A percentile compares a stretch with the other conserved stretches of the same genome.
phyloP scores from a whole-genome alignment of 768 basidiomycete species.

The Erythrobasidium yunnanense region DNA sequence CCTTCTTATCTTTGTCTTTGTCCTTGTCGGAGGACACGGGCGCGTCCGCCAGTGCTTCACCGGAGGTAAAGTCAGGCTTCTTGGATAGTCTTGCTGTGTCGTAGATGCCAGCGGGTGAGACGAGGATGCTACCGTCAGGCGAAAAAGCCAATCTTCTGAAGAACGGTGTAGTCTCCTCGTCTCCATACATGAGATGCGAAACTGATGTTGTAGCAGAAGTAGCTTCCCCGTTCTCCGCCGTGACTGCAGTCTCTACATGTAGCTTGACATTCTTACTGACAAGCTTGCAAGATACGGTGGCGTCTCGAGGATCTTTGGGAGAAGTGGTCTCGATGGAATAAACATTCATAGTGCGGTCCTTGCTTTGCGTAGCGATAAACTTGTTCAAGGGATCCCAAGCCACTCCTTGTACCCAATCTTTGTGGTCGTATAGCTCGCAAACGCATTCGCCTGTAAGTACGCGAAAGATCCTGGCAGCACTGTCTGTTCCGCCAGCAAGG shows the following conservation, averaged over 20 bases:
- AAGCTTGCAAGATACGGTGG: conserved; percentile 50
- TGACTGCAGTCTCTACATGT: conserved; percentile 45
- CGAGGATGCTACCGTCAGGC: conserved; percentile 80
- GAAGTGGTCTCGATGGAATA: conserved; percentile 64
- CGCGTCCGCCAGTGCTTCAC: too few relatives aligned
- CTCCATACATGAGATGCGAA: conserved; percentile 62
- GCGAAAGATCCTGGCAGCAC: conserved; percentile 74
- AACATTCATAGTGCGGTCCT: conserved; percentile 89
- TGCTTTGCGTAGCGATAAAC: conserved; percentile 93
- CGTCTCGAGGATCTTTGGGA: conserved; percentile 42
- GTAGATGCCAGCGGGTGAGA: conserved; percentile 94
- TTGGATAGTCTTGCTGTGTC: too few relatives aligned
- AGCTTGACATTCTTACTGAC: conserved; percentile 78
- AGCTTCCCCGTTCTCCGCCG: neutral
- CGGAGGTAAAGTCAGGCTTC: too few relatives aligned
- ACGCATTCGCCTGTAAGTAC: conserved; percentile 71
- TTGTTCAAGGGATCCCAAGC: conserved; percentile 98
- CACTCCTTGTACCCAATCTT: conserved; percentile 94
- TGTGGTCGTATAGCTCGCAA: conserved; percentile 82
- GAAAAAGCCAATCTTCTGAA: conserved; percentile 89
- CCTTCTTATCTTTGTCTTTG: conserved; percentile 26
- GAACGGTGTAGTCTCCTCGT: conserved; percentile 89
- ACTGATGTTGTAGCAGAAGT: neutral
- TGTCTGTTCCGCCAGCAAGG: conserved; percentile 93
- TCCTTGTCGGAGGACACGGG: neutral